A percentile compares a stretch with the other conserved stretches of the same genome.
Conservation (phyloP, 2,329 filamentous ascomycete genomes). For the Epichloe sylvatica region DNA sequence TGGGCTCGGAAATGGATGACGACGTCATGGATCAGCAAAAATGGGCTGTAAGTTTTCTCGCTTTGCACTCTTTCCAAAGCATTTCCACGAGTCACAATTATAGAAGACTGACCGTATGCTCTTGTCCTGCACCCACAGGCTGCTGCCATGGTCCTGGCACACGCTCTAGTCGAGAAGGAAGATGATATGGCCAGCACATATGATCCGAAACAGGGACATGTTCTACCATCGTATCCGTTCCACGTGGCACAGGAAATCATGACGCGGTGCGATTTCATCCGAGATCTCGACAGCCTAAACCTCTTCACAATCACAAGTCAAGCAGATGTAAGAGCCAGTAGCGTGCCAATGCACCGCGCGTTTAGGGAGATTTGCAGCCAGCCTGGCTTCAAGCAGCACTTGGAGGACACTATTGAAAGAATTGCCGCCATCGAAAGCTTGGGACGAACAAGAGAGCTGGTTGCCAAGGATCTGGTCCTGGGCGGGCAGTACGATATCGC, state of each 20-base stretch:
- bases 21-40: slow-evolving; percentile 98
- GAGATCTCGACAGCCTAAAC: slow-evolving; percentile 83
- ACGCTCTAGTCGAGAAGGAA: slow-evolving; percentile 76
- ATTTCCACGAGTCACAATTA: neutral
- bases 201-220: slow-evolving; percentile 52
- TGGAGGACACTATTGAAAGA: slow-evolving; percentile 69
- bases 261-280: slow-evolving; percentile 91
- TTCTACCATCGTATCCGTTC: slow-evolving; percentile 67
- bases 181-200: slow-evolving; percentile 52
- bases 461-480: slow-evolving; percentile 84
- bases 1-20: slow-evolving; percentile 70
- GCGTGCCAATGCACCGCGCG: slow-evolving; percentile 89
- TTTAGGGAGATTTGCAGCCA: slow-evolving; percentile 70
- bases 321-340: slow-evolving; percentile 80
- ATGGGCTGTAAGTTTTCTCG: slow-evolving; percentile 50
- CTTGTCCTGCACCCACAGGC: slow-evolving; percentile 33
- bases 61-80: neutral
- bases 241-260: slow-evolving; percentile 82
- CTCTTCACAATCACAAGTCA: slow-evolving; percentile 85
- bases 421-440: slow-evolving; percentile 90
- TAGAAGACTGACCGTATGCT: neutral
- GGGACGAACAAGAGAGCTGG: slow-evolving; percentile 83
- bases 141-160: slow-evolving; percentile 84
- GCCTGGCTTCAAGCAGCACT: slow-evolving; percentile 65
- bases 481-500: slow-evolving; percentile 64